Evolutionary conservation across 1,284 basidiomycete species (phyloP).

Genomic region (Cronartium quercuum): DNA sequence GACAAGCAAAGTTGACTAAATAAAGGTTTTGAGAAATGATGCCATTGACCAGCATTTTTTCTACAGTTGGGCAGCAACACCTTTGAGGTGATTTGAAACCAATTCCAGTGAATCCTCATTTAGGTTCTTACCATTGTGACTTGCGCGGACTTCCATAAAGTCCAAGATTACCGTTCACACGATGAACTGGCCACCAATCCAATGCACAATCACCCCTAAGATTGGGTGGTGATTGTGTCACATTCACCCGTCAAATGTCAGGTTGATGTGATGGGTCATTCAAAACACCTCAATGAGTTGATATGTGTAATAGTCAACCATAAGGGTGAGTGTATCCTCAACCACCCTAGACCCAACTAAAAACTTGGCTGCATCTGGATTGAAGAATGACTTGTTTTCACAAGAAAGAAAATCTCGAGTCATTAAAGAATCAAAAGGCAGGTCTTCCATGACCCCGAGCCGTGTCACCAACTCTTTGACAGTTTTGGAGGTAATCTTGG

Average conservation of each 20-base stretch:
- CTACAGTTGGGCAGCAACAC: neutral
- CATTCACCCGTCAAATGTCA: neutral
- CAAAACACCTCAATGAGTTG: neutral
- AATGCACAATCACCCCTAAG: neutral
- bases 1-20: neutral
- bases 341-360: neutral
- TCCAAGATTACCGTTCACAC: neutral
- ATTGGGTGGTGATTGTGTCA: neutral
- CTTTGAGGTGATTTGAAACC: neutral
- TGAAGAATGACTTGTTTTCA: neutral
- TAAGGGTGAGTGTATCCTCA: neutral
- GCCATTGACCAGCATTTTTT: neutral
- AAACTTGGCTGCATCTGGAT: neutral
- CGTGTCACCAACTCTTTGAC: neutral
- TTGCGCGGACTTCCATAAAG: neutral
- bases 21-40: neutral
- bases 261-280: neutral
- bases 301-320: neutral
- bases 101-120: neutral
- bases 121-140: neutral
- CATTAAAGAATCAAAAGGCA: neutral
- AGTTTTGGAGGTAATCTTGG: neutral
- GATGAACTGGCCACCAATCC: neutral
- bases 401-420: neutral
- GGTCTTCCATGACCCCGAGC: neutral